Conservation (phyloP, 768 basidiomycete genomes). For the Lactarius sp. region DNA sequence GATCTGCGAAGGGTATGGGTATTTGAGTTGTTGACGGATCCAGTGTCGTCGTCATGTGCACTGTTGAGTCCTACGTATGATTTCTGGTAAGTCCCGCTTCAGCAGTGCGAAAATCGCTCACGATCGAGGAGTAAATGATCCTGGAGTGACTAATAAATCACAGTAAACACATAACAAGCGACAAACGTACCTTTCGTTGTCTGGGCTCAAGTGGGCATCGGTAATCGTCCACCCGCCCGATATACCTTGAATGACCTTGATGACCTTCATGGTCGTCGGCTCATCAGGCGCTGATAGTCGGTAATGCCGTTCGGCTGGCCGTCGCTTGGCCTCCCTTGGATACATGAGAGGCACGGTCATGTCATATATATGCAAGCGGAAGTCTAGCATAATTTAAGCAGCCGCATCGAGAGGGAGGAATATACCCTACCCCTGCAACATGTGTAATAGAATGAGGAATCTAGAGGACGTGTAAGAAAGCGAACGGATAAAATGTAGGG, state of each 20-base stretch:
- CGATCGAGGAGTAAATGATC: conserved; percentile 91
- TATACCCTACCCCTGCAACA: conserved; percentile 64
- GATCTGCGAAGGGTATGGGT: conserved; percentile 48
- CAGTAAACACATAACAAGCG: neutral
- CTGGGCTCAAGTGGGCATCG: conserved; percentile 84
- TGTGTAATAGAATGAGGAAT: conserved; percentile 90
- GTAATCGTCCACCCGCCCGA: conserved; percentile 91
- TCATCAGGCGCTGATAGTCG: conserved; percentile 38
- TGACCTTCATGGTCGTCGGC: conserved; percentile 43
- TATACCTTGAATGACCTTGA: conserved; percentile 68
- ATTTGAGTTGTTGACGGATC: conserved; percentile 58
- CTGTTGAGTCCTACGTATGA: conserved; percentile 53
- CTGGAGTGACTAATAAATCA: conserved; percentile 36
- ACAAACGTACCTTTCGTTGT: conserved; percentile 68
- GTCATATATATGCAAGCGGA: conserved; percentile 84
- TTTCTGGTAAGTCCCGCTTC: conserved; percentile 12
- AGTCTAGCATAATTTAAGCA: conserved; percentile 49
- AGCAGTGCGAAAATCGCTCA: conserved; percentile 32
- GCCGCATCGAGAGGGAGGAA: neutral
- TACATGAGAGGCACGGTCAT: conserved; percentile 47
- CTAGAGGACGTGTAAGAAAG: conserved; percentile 35
- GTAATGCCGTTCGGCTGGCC: conserved; percentile 16
- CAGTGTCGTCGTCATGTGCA: conserved; percentile 68
- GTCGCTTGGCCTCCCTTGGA: conserved; percentile 23
- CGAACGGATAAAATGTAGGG: conserved; percentile 1